Evolutionary conservation across 306 rosid genomes (phyloP).

Genomic region (Acacia crassicarpa): DNA sequence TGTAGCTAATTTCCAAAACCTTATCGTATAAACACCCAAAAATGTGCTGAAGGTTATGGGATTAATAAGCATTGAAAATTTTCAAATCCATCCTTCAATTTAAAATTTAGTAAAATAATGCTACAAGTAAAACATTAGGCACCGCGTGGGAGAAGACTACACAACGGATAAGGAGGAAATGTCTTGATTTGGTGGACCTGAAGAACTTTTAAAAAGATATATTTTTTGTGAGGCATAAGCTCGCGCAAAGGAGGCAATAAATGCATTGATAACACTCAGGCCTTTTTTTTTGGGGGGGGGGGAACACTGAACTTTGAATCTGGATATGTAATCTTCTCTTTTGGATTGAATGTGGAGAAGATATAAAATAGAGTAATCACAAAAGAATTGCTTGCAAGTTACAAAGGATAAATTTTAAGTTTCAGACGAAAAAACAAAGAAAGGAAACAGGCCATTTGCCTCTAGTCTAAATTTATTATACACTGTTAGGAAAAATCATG

Average conservation of each 20-base stretch:
- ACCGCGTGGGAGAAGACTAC: conserved; percentile 15
- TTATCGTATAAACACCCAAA: background rate
- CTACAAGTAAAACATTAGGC: conserved; percentile 11
- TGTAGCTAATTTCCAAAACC: conserved; percentile 20
- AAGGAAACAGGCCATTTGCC: background rate
- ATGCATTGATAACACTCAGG: background rate
- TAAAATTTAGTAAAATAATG: conserved; percentile 6
- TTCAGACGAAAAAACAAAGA: background rate
- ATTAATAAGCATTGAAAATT: conserved; percentile 1
- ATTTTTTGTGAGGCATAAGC: background rate
- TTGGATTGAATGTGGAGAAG: background rate
- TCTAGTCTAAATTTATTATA: background rate
- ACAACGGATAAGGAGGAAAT: conserved; percentile 26
- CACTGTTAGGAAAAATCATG: background rate
- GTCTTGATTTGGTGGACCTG: background rate
- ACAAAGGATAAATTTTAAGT: background rate
- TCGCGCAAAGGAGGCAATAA: no score
- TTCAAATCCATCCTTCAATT: conserved; percentile 9
- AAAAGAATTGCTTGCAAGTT: conserved; percentile 7
- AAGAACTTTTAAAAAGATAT: conserved; percentile 2
- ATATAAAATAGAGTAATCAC: conserved; percentile 19
- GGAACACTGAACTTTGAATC: conserved; percentile 1
- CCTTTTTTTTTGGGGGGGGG: background rate
- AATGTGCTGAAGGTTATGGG: background rate
- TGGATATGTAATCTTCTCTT: background rate